These are phyloP conservation scores for Geosmithia morbida DNA, from an alignment of 2,329 filamentous ascomycete species.

Conservation along the genomic window DNA sequence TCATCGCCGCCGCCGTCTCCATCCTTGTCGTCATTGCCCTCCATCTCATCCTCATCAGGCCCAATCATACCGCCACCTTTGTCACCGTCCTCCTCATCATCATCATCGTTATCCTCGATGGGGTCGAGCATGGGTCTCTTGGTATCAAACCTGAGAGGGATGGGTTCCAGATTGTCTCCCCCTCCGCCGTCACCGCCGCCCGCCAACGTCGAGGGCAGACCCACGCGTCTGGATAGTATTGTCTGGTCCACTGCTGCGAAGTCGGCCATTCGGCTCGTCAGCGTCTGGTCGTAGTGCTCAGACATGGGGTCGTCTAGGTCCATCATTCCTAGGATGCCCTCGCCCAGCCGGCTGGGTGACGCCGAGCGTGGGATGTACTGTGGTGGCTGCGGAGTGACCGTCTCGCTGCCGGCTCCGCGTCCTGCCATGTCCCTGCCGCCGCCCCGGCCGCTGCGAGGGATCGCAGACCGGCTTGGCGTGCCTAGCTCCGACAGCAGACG, in stretches of 20 bases:
- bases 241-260: slow-evolving; percentile 51
- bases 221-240: slow-evolving; percentile 40
- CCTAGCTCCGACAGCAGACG: slow-evolving; percentile 45
- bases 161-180: slow-evolving; percentile 11
- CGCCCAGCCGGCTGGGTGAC: slow-evolving; percentile 21
- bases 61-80: background rate
- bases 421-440: slow-evolving; percentile 28
- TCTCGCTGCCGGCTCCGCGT: slow-evolving; percentile 7
- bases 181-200: slow-evolving; percentile 13
- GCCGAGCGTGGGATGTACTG: slow-evolving; percentile 20
- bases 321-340: slow-evolving; percentile 4
- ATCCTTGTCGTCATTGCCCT: slow-evolving; percentile 5
- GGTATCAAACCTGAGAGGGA: slow-evolving; percentile 28
- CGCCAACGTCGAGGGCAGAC: slow-evolving; percentile 22
- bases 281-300: background rate
- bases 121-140: slow-evolving; percentile 13
- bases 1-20: slow-evolving; percentile 8
- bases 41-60: slow-evolving; percentile 3
- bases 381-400: slow-evolving; percentile 12
- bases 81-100: slow-evolving; percentile 4
- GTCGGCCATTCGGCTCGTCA: slow-evolving; percentile 21
- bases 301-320: background rate
- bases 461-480: slow-evolving; percentile 34
- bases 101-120: slow-evolving; percentile 5
- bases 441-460: slow-evolving; percentile 21